phyloP scores from a whole-genome alignment of 2,329 filamentous ascomycete genomes.

The Fusarium oligoseptatum region DNA sequence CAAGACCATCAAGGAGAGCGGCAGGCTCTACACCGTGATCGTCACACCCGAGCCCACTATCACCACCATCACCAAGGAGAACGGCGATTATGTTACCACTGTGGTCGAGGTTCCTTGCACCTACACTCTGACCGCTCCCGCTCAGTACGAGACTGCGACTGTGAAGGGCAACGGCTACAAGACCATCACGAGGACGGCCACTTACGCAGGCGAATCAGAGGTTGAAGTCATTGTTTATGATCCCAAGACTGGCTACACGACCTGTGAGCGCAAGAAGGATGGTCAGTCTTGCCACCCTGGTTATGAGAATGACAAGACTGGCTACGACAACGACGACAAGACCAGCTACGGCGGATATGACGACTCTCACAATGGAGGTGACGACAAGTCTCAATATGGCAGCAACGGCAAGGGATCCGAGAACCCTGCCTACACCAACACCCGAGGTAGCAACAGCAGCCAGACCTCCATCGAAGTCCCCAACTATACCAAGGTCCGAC shows the following conservation, averaged over 20 bases:
- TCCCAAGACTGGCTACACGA: conserved; percentile 47
- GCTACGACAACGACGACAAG: conserved; percentile 7
- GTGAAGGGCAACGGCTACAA: conserved; percentile 36
- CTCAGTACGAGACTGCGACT: conserved; percentile 42
- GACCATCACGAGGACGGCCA: conserved; percentile 34
- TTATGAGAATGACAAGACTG: conserved; percentile 20
- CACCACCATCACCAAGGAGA: conserved; percentile 37
- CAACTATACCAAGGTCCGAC: conserved; percentile 37
- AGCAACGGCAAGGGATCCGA: conserved; percentile 11
- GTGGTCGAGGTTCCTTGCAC: conserved; percentile 29
- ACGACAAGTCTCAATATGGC: conserved; percentile 7
- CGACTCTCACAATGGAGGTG: conserved; percentile 3
- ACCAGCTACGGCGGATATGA: background rate
- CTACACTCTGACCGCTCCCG: conserved; percentile 44
- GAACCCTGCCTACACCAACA: conserved; percentile 26
- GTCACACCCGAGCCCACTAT: conserved; percentile 32
- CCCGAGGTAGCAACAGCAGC: conserved; percentile 9
- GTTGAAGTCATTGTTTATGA: conserved; percentile 51
- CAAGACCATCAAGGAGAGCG: conserved; percentile 42
- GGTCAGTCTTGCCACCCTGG: conserved; percentile 44
- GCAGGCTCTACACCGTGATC: conserved; percentile 41
- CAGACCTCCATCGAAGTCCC: conserved; percentile 18
- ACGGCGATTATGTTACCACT: conserved; percentile 35
- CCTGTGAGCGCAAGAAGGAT: conserved; percentile 46
- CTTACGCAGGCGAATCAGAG: conserved; percentile 40